A percentile compares a stretch with the other conserved stretches of the same genome.
These are phyloP conservation scores for Ilex asprella DNA, from an alignment of 257 asterid genomes.

Conservation along the genomic window DNA sequence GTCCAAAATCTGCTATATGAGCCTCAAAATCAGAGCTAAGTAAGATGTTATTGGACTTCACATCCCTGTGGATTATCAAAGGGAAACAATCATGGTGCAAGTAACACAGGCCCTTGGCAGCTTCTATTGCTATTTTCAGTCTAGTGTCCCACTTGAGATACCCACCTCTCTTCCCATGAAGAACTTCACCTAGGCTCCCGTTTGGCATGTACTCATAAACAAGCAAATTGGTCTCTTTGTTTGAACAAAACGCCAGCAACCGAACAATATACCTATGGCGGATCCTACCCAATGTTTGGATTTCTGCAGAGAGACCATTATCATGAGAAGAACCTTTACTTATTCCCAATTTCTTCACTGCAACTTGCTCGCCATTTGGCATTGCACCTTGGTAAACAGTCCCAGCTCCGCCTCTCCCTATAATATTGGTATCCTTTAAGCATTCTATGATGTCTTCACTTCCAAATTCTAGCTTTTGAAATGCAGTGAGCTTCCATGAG, in stretches of 20 bases:
- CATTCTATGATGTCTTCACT: conserved; percentile 37
- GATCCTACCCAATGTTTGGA: conserved; percentile 31
- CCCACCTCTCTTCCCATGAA: conserved; percentile 30
- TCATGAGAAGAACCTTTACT: conserved; percentile 30
- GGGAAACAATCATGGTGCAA: conserved; percentile 43
- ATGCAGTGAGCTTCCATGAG: conserved; percentile 41
- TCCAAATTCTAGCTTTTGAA: conserved; percentile 36
- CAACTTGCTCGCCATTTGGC: conserved; percentile 31
- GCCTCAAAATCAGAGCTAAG: too few relatives aligned
- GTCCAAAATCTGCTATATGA: too few relatives aligned
- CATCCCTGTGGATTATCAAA: conserved; percentile 31
- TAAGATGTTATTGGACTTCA: conserved; percentile 32
- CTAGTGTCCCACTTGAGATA: conserved; percentile 32
- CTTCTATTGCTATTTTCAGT: conserved; percentile 31
- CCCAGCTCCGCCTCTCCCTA: conserved; percentile 50
- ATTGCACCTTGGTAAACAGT: conserved; percentile 31
- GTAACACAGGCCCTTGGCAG: conserved; percentile 34
- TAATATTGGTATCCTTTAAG: conserved; percentile 34
- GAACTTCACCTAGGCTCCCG: conserved; percentile 36
- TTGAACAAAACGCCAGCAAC: conserved; percentile 28
- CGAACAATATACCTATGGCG: conserved; percentile 36
- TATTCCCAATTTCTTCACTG: conserved; percentile 32
- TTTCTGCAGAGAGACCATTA: conserved; percentile 33
- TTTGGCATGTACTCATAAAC: conserved; percentile 38
- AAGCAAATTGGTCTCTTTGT: conserved; percentile 34